phyloP scores from a whole-genome alignment of 257 asterid species.

The Solanum medicagineum region DNA sequence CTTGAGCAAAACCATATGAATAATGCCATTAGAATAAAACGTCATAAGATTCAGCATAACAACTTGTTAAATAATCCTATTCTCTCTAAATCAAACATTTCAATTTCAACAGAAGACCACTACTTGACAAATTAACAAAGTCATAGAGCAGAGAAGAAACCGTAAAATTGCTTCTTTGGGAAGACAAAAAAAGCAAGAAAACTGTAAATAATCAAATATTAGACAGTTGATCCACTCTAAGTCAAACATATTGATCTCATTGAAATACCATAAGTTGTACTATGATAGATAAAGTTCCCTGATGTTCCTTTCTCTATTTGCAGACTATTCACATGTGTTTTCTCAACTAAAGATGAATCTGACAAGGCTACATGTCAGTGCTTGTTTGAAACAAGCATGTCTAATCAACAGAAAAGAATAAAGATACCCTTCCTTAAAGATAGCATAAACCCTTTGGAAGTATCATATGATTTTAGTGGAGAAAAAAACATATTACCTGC shows the following conservation, averaged over 20 bases:
- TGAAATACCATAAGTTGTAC: not conserved
- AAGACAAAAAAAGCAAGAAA: not conserved
- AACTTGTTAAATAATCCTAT: not conserved
- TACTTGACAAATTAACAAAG: not conserved
- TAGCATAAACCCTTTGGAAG: not conserved
- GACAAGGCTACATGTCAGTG: not conserved
- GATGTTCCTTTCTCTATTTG: not conserved
- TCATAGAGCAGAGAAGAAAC: not conserved
- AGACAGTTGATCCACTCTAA: not conserved
- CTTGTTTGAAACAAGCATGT: not conserved
- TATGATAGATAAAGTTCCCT: not conserved
- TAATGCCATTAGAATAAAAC: not conserved
- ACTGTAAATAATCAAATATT: not conserved
- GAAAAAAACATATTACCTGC: slow-evolving; percentile 38
- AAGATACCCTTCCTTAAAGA: not conserved
- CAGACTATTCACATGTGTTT: not conserved
- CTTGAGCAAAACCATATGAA: not conserved
- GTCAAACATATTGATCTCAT: not conserved
- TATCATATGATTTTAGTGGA: not conserved
- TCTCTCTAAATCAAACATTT: not conserved
- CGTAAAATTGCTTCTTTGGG: not conserved
- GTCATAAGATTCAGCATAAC: not conserved
- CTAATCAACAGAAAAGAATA: not conserved
- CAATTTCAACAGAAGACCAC: not conserved
- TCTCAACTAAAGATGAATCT: not conserved